These are phyloP conservation scores for Crataegus laevigata DNA, from an alignment of 306 rosid species.

Conservation along the genomic window DNA sequence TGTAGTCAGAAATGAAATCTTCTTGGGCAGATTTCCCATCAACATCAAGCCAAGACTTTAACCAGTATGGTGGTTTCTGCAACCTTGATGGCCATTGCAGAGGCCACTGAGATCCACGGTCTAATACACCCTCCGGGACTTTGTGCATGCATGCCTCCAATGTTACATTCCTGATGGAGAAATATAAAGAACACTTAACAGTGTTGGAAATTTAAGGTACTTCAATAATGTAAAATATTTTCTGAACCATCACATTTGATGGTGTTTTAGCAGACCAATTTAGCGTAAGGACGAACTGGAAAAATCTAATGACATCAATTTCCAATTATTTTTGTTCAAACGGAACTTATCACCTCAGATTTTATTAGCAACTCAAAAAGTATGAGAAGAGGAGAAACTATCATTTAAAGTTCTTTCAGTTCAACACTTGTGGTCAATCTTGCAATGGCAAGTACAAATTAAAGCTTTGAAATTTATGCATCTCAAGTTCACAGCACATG, in stretches of 20 bases:
- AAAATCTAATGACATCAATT: neutral
- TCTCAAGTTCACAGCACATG: neutral
- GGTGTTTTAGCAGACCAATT: neutral
- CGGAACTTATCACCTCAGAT: neutral
- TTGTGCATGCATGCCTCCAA: slow-evolving; percentile 68
- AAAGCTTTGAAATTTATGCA: neutral
- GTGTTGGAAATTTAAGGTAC: neutral
- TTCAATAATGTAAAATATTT: neutral
- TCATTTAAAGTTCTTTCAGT: neutral
- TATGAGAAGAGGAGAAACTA: neutral
- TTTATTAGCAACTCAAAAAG: neutral
- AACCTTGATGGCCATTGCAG: slow-evolving; percentile 66
- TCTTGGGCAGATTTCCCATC: slow-evolving; percentile 46
- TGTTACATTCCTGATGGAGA: slow-evolving; percentile 54
- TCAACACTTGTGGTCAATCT: neutral
- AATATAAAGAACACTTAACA: neutral
- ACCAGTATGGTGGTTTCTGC: slow-evolving; percentile 78
- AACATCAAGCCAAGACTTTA: slow-evolving; percentile 52
- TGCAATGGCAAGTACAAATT: neutral
- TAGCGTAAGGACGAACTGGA: neutral
- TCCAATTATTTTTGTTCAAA: neutral
- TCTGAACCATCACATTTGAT: slow-evolving; percentile 1
- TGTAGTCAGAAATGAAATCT: slow-evolving; percentile 57
- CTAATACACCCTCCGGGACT: slow-evolving; percentile 41
- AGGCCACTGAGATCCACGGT: slow-evolving; percentile 73